Conservation (phyloP, 2,329 filamentous ascomycete species). For the Huntiella decipiens region DNA sequence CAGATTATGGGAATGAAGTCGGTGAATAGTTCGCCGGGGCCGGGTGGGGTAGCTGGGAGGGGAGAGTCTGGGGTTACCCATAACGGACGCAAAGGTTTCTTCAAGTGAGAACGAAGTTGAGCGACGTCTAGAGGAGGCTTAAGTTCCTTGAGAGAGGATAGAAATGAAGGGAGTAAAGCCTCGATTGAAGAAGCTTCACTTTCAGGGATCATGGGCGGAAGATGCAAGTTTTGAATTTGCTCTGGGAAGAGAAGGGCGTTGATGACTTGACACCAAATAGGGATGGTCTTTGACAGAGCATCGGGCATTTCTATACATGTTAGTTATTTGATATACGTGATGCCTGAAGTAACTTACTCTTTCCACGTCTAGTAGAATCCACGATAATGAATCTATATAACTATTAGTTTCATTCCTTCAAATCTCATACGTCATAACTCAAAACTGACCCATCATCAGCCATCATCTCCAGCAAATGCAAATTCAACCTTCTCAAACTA, state of each 20-base stretch:
- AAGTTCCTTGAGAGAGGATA: constrained; percentile 32
- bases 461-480: constrained; percentile 56
- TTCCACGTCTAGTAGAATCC: constrained; percentile 81
- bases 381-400: constrained; percentile 53
- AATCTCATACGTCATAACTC: background rate
- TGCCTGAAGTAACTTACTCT: constrained; percentile 35
- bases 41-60: constrained; percentile 17
- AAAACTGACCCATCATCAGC: constrained; percentile 42
- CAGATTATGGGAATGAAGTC: constrained; percentile 58
- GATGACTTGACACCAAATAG: constrained; percentile 80
- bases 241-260: constrained; percentile 61
- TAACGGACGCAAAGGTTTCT: constrained; percentile 55
- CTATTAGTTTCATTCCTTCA: background rate
- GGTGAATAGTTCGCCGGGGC: constrained; percentile 23
- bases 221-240: constrained; percentile 36
- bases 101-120: constrained; percentile 34
- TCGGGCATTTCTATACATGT: constrained; percentile 57
- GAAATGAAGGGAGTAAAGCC: constrained; percentile 35
- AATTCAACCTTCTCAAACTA: constrained; percentile 64
- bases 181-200: constrained; percentile 71
- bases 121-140: constrained; percentile 33
- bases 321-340: constrained; percentile 4
- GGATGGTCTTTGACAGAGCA: constrained; percentile 80
- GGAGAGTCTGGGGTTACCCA: constrained; percentile 61
- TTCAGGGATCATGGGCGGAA: constrained; percentile 52